Base-by-base conservation (phyloP, 192 early-diverging fungal genomes). In the Linnemannia zychae region DNA sequence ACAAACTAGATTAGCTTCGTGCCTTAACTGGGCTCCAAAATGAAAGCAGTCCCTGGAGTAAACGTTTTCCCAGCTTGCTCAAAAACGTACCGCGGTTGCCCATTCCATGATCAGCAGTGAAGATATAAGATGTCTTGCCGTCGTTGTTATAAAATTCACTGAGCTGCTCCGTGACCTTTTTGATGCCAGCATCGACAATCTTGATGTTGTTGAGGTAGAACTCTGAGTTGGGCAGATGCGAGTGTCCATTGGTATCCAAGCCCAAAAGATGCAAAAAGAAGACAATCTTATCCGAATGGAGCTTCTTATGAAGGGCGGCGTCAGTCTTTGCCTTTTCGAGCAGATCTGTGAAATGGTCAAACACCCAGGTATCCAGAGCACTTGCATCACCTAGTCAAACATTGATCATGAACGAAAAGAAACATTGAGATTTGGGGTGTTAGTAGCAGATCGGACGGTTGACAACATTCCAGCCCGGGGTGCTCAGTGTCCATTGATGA, bases 41-140 rank as follows among this genome's bases (percentile, higher is more conserved):
- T 52, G 36, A 31, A 65, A 38, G 16, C 57, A 66, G 38, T 40
- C n/a, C 50, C 18, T 52, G 65, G 66, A 31, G 36, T 34, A 69
- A 74, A 74, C 66, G 48, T 80, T 57, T 46, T 67, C n/a, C 49
- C 72, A 52, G 34, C 3, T n/a, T n/a, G n/a, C n/a, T 34, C 16
- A 63, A 71, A 22, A 38, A 72, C 71, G 71, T 82, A 90, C 94
- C 97, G 74, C 94, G 91, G 80, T 97, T 96, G 82, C 94, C 95
- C 98, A 99, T 99, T 44, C 98, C 98, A 83, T 99, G 98, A 87
- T 99, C 98, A 1, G 97, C 92, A 15, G 97, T 97, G 75, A 99
- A 97, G n/a, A 99, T 90, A 76, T 93, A 98, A 2, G 96, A 92
- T 16, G 97, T 99, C 79, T 92, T 89, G 34, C 91, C 93, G 85